These are phyloP conservation scores for Beauveria medogensis DNA, from an alignment of 2,329 filamentous ascomycete genomes.

Conservation along the genomic window DNA sequence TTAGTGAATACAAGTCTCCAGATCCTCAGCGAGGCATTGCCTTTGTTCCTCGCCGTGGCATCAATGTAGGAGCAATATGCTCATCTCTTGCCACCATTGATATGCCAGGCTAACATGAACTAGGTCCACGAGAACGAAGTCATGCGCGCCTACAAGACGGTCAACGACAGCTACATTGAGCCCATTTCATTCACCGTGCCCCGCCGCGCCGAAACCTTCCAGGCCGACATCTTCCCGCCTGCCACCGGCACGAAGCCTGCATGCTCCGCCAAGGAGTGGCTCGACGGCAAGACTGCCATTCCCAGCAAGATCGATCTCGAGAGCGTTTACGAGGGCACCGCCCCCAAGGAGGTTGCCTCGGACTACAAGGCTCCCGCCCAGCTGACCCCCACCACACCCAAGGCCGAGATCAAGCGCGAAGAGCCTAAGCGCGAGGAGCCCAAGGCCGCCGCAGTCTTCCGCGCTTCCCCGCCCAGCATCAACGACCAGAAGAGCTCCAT, in stretches of 20 bases:
- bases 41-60: conserved; percentile 88
- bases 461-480: conserved; percentile 56
- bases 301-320: conserved; percentile 92
- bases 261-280: conserved; percentile 74
- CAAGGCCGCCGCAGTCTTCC: conserved; percentile 33
- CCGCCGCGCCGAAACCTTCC: conserved; percentile 86
- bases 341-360: conserved; percentile 66
- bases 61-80: conserved; percentile 56
- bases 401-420: conserved; percentile 27
- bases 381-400: conserved; percentile 36
- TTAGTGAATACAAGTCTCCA: conserved; percentile 94
- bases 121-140: conserved; percentile 92
- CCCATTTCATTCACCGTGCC: conserved; percentile 97
- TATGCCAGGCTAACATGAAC: conserved; percentile 15
- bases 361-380: conserved; percentile 54
- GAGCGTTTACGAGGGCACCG: conserved; percentile 78
- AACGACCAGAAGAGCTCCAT: conserved; percentile 84
- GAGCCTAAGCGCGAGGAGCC: conserved; percentile 49
- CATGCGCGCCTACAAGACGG: conserved; percentile 93
- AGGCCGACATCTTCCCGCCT: conserved; percentile 93
- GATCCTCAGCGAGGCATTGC: conserved; percentile 93
- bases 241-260: conserved; percentile 72
- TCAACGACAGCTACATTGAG: conserved; percentile 90
- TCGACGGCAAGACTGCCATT: conserved; percentile 72
- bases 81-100: background rate